Base-by-base conservation (phyloP, 2,329 filamentous ascomycete species). In the Emmonsia crescens region DNA sequence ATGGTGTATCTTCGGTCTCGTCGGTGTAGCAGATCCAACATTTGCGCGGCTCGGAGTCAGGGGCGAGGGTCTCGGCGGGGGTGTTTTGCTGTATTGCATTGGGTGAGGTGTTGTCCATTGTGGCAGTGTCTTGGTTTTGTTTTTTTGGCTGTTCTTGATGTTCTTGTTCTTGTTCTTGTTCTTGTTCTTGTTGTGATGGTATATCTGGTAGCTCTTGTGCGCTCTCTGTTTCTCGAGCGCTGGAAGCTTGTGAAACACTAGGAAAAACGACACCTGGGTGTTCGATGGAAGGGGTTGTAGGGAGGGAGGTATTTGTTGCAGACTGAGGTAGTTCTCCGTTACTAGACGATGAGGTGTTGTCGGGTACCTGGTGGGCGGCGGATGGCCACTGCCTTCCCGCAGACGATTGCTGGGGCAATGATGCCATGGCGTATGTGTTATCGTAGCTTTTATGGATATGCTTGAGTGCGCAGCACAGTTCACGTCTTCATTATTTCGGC, bases 1-100 rank as follows among this genome's bases (percentile, higher is more conserved):
- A 79, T 9, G 82, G 81, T 27, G 73, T 74, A 62, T 88, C 85
- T 68, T 88, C 85, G 6, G 80, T 85, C 66, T 85, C 82, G 63
- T 87, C 85, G 57, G 80, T 81, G 72, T 87, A 86, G 73, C 85
- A 88, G 65, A 88, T 87, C 85, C 85, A 88, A 70, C 85, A 88
- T 71, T 81, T 85, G 63, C 76, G 74, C 5, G 76, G 76, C 36
- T 79, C 78, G 29, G 68, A 58, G 31, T 67, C 64, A 14, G 66
- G 55, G 52, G 63, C 61, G 14, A 36, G 16, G 36, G 60, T 63
- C 5, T 66, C 52, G 38, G 64, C 29, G 29, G 67, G 64, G 33
- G 62, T 38, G 24, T 61, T 29, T 29, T 38, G n/a, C 10, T 21
- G 61, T 57, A 33, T 59, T 57, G 57, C 65, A 63, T 6, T 40